These are phyloP conservation scores for Mycena olivaceomarginata DNA, from an alignment of 768 basidiomycete genomes.

Conservation along the genomic window DNA sequence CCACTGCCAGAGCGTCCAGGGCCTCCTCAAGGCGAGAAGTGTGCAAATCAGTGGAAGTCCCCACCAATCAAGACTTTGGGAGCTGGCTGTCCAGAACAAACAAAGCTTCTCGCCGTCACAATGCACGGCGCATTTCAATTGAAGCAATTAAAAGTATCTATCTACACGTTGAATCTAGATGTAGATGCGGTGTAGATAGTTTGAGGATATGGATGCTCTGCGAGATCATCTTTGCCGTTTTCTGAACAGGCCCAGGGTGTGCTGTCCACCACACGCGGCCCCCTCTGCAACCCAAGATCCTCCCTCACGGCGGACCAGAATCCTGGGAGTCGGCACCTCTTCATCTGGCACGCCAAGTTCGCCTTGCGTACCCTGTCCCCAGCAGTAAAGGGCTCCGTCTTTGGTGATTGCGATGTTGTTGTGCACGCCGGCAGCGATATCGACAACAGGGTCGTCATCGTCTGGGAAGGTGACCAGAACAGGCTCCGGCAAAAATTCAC, in stretches of 20 bases:
- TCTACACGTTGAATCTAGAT: too few relatives aligned
- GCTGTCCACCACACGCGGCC: constrained; percentile 88
- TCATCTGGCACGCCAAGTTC: constrained; percentile 82
- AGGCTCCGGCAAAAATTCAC: constrained; percentile 81
- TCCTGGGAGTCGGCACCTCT: constrained; percentile 77
- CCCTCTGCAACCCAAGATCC: constrained; percentile 80
- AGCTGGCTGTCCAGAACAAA: too few relatives aligned
- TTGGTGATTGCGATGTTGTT: constrained; percentile 83
- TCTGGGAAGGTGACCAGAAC: constrained; percentile 80
- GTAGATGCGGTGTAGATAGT: too few relatives aligned
- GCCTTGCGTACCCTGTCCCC: constrained; percentile 88
- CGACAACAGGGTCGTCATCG: constrained; percentile 76
- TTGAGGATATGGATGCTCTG: too few relatives aligned
- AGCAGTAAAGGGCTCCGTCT: constrained; percentile 82
- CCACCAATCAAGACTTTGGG: too few relatives aligned
- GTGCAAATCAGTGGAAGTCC: too few relatives aligned
- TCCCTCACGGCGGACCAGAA: constrained; percentile 84
- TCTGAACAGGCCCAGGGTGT: constrained; percentile 83
- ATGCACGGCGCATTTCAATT: too few relatives aligned
- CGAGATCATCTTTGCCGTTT: constrained; percentile 70
- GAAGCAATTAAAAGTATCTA: too few relatives aligned
- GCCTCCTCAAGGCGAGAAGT: too few relatives aligned
- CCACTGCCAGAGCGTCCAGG: too few relatives aligned
- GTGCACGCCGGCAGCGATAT: constrained; percentile 82
- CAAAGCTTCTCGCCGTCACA: too few relatives aligned